phyloP scores from a whole-genome alignment of 2,329 filamentous ascomycete species.

The Alternaria gaisen region DNA sequence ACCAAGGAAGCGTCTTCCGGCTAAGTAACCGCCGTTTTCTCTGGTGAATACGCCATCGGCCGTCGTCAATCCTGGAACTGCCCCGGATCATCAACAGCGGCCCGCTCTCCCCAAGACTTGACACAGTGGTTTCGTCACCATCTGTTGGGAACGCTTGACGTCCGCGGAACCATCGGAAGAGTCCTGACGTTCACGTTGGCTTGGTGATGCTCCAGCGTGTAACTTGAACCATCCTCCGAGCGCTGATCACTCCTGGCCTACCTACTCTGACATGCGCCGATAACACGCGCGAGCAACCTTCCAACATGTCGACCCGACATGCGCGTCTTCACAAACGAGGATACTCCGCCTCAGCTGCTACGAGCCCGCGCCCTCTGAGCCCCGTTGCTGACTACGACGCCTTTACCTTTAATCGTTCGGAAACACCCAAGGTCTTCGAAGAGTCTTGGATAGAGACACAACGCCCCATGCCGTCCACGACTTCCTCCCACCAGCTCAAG shows the following conservation, averaged over 20 bases:
- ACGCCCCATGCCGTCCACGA: constrained; percentile 35
- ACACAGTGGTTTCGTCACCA: constrained; percentile 22
- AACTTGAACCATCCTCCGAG: background rate
- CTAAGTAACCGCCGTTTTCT: constrained; percentile 8
- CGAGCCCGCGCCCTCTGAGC: constrained; percentile 46
- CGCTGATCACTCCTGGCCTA: constrained; percentile 2
- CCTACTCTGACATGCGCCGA: constrained; percentile 19
- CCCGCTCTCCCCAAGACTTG: constrained; percentile 10
- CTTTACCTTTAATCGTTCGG: constrained; percentile 46
- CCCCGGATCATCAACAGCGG: constrained; percentile 20
- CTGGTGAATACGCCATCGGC: constrained; percentile 8
- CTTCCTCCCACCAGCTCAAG: constrained; percentile 49
- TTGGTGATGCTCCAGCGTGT: constrained; percentile 15
- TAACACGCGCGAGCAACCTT: constrained; percentile 16
- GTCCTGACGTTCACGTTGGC: constrained; percentile 6
- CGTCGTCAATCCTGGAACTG: constrained; percentile 9
- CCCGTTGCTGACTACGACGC: constrained; percentile 38
- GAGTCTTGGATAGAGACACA: constrained; percentile 44
- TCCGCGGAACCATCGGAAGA: constrained; percentile 18
- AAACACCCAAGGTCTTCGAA: constrained; percentile 48
- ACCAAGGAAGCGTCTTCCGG: constrained; percentile 12
- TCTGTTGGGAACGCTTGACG: constrained; percentile 2
- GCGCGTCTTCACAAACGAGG: constrained; percentile 53
- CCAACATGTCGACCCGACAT: constrained; percentile 28
- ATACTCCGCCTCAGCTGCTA: constrained; percentile 50